phyloP scores from a whole-genome alignment of 192 early-diverging fungal species.

The Anaeromyces robustus region DNA sequence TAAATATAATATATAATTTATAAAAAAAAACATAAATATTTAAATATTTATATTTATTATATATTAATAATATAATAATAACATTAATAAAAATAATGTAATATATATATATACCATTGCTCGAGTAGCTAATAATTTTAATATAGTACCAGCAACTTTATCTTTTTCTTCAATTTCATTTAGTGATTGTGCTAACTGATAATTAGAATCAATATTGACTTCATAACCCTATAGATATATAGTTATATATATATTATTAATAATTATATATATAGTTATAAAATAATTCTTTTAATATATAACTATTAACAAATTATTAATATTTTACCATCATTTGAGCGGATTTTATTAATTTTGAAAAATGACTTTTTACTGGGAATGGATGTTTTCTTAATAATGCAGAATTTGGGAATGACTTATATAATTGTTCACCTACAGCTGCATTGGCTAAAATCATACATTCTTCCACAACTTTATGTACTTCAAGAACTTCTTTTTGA shows the following conservation, averaged over 20 bases:
- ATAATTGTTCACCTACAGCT: conserved; percentile 42
- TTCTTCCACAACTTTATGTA: conserved; percentile 60
- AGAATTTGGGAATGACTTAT: conserved; percentile 28
- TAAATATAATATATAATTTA: too few relatives aligned
- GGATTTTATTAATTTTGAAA: conserved; percentile 36
- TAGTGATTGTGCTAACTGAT: conserved; percentile 41
- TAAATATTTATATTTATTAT: too few relatives aligned
- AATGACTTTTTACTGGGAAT: conserved; percentile 38
- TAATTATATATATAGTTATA: too few relatives aligned
- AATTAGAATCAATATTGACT: conserved; percentile 48
- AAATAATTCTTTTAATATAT: too few relatives aligned
- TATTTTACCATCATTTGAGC: conserved; percentile 8
- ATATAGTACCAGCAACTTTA: conserved; percentile 5
- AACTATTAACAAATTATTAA: too few relatives aligned
- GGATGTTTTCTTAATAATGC: conserved; percentile 57
- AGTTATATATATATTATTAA: too few relatives aligned
- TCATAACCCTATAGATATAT: conserved; percentile 28
- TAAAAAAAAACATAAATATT: too few relatives aligned
- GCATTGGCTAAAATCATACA: conserved; percentile 67
- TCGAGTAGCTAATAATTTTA: neutral
- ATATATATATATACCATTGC: conserved; percentile 26
- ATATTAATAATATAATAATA: too few relatives aligned
- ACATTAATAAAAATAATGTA: conserved; percentile 52
- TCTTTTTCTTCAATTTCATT: conserved; percentile 17
- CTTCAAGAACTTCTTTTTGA: conserved; percentile 46